These are phyloP conservation scores for Colletotrichum eleusines DNA, from an alignment of 2,329 filamentous ascomycete genomes.

Conservation along the genomic window DNA sequence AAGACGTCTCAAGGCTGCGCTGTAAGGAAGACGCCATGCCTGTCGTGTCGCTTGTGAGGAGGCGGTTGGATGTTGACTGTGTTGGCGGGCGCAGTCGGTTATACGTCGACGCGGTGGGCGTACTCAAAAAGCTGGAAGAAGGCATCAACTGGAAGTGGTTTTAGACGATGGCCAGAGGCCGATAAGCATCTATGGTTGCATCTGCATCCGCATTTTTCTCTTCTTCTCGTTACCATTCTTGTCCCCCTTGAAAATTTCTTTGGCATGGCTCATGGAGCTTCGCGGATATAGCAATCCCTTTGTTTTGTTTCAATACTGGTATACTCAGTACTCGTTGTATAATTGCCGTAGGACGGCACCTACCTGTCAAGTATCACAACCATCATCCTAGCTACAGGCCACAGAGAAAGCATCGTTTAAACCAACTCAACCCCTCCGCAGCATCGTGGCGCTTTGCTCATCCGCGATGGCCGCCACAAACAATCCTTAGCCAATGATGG, in stretches of 20 bases:
- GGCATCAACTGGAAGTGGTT: slow-evolving; percentile 44
- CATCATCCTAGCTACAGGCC: too few species aligned
- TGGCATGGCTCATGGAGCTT: slow-evolving; percentile 5
- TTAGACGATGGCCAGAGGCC: slow-evolving; percentile 1
- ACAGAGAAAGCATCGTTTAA: too few species aligned
- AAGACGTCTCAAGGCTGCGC: slow-evolving; percentile 54
- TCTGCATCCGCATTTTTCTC: neutral
- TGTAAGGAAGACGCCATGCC: slow-evolving; percentile 57
- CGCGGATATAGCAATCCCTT: too few species aligned
- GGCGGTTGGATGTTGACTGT: slow-evolving; percentile 62
- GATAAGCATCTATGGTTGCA: neutral
- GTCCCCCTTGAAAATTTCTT: neutral
- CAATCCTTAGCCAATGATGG: neutral
- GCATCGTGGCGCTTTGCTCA: neutral
- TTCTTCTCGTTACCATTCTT: neutral
- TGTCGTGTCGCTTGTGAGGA: slow-evolving; percentile 62
- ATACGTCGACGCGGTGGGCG: slow-evolving; percentile 65
- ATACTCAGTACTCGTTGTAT: too few species aligned
- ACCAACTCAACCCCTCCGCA: too few species aligned
- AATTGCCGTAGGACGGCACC: too few species aligned
- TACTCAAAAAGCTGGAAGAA: slow-evolving; percentile 65
- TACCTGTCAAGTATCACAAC: too few species aligned
- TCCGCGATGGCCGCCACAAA: neutral
- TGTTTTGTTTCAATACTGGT: too few species aligned
- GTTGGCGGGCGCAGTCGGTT: slow-evolving; percentile 62